Evolutionary conservation across 2,329 filamentous ascomycete species (phyloP), one percentile per base, ranked within the genome.

Genomic region (Alternaria atra): DNA sequence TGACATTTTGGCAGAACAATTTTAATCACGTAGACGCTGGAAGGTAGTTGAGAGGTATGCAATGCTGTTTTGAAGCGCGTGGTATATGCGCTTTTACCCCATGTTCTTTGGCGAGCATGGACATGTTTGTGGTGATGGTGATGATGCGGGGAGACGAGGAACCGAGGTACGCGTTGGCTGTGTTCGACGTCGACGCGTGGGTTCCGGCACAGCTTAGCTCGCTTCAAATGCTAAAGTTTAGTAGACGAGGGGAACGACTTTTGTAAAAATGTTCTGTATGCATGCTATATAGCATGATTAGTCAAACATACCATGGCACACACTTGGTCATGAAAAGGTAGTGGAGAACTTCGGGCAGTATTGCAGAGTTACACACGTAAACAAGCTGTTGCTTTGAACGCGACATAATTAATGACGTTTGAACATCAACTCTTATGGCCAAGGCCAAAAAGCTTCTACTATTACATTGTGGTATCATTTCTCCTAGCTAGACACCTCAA

Each of bases 131-230:
- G 25, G 32, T 32, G 27, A 46, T 40, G 25, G 25, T 20, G 27
- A 29, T 30, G 35, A 61, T 61, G 59, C 59, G 59, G 59, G 55
- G 59, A 58, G 47, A 48, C 32, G 30, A 37, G 50, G 55, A 51
- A 42, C 59, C 59, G 59, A 61, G 59, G 59, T 61, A 48, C 52
- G 35, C 25, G 37, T 27, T 29, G 34, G 44, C 4, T 20, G 46
- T 20, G 35, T 23, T 60, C 39, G 39, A 56, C 46, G 32, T 52
- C 25, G 30, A 46, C 15, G 44, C 52, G 29, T 42, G 23, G 46
- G 29, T 34, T 35, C 12, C 17, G 46, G 46, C 23, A 34, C 20
- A 10, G 39, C 20, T 42, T 25, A 37, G 32, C 30, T 27, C 1
- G 12, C 4, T 15, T 12, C 30, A 25, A 2, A 12, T 20, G 17